phyloP scores from a whole-genome alignment of 805 yeast species.

The Isabelozyma gotoi region DNA sequence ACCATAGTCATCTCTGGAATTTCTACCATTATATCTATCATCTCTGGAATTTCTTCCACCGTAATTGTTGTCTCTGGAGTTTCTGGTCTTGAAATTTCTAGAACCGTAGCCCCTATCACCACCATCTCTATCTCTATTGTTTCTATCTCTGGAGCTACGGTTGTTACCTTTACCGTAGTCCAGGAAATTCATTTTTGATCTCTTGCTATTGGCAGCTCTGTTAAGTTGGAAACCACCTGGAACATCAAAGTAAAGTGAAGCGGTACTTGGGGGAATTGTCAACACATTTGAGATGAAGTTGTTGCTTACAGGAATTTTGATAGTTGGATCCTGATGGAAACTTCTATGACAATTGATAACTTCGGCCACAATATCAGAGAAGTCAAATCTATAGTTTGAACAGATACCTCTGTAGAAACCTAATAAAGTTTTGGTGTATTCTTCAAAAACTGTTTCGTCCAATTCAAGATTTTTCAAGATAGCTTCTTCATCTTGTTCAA shows the following conservation, averaged over 20 bases:
- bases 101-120: constrained; percentile 7
- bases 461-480: constrained; percentile 14
- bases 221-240: constrained; percentile 23
- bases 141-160: constrained; percentile 5
- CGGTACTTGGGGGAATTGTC: constrained; percentile 25
- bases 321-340: constrained; percentile 16
- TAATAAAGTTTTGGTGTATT: constrained; percentile 23
- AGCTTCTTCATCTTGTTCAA: constrained; percentile 29
- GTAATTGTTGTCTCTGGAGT: not conserved
- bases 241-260: constrained; percentile 18
- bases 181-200: constrained; percentile 7
- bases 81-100: constrained; percentile 4
- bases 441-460: constrained; percentile 19
- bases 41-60: constrained; percentile 3
- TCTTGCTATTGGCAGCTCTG: constrained; percentile 6
- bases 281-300: constrained; percentile 17
- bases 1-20: not conserved
- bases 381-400: constrained; percentile 16
- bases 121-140: constrained; percentile 7
- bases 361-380: constrained; percentile 29
- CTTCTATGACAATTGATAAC: constrained; percentile 22
- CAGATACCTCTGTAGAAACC: constrained; percentile 28
- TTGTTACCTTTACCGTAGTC: not conserved
- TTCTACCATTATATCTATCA: not conserved
- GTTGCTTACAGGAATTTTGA: constrained; percentile 15